A percentile compares a stretch with the other conserved stretches of the same genome.
These are phyloP conservation scores for Phlebiopsis flavidoalba DNA, from an alignment of 768 basidiomycete species.

Conservation along the genomic window DNA sequence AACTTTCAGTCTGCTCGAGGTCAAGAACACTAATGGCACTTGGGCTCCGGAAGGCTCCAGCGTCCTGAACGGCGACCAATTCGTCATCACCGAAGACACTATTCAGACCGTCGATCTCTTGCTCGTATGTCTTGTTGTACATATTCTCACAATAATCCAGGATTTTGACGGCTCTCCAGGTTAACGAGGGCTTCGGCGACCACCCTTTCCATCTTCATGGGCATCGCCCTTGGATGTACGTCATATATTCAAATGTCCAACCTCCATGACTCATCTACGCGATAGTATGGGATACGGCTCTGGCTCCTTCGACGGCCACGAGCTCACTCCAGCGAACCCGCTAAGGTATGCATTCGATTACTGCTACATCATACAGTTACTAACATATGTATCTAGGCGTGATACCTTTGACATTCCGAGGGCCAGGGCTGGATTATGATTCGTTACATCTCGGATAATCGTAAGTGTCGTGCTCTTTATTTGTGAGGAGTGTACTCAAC, in stretches of 20 bases:
- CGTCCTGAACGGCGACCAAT: conserved; percentile 15
- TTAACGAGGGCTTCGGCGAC: conserved; percentile 25
- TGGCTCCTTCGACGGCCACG: conserved; percentile 26
- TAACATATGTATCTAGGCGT: conserved; percentile 18
- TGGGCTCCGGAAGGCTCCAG: conserved; percentile 13
- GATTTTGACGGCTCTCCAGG: background rate
- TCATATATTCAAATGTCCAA: background rate
- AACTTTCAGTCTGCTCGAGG: conserved; percentile 17
- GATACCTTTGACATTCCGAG: conserved; percentile 38
- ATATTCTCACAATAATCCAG: background rate
- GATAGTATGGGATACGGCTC: conserved; percentile 30
- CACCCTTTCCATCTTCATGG: conserved; percentile 37
- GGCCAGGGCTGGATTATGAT: conserved; percentile 28
- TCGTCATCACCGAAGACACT: conserved; percentile 20
- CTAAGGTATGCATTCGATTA: conserved; percentile 23
- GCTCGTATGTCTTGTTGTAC: conserved; percentile 9
- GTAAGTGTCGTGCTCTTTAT: background rate
- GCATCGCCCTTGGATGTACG: conserved; percentile 19
- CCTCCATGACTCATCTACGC: conserved; percentile 14
- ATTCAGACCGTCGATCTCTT: conserved; percentile 19
- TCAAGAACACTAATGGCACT: conserved; percentile 8
- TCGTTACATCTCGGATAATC: conserved; percentile 39
- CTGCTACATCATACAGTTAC: background rate
- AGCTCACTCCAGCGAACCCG: conserved; percentile 28
- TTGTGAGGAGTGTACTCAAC: background rate